phyloP scores from a whole-genome alignment of 805 yeast species.

The Cyberlindnera euphorbiiphila region DNA sequence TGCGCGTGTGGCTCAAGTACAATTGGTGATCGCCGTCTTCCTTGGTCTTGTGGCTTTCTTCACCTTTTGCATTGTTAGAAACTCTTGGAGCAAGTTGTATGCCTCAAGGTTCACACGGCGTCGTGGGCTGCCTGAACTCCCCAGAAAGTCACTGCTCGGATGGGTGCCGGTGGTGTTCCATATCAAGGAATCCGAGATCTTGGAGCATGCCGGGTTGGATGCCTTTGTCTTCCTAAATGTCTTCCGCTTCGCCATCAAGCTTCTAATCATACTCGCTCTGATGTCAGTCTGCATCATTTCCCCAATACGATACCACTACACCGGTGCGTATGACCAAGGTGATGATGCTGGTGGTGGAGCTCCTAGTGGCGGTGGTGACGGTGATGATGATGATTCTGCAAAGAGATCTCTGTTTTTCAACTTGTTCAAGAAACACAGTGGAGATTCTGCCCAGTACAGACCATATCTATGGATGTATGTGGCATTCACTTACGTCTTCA shows the following conservation, averaged over 20 bases:
- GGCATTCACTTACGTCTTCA: constrained; percentile 81
- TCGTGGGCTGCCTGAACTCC: constrained; percentile 55
- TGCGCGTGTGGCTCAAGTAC: constrained; percentile 66
- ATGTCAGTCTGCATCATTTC: constrained; percentile 74
- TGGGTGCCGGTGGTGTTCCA: constrained; percentile 71
- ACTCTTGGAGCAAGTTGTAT: constrained; percentile 75
- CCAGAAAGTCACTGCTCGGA: constrained; percentile 58
- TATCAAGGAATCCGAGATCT: constrained; percentile 69
- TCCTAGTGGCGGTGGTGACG: constrained; percentile 3
- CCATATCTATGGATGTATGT: constrained; percentile 83
- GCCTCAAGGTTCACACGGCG: constrained; percentile 62
- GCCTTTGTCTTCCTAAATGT: constrained; percentile 90
- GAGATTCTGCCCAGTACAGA: constrained; percentile 39
- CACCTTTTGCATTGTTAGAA: constrained; percentile 65
- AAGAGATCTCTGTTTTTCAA: constrained; percentile 37
- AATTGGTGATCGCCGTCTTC: constrained; percentile 61
- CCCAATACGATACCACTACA: constrained; percentile 78
- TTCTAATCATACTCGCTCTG: constrained; percentile 58
- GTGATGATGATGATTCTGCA: constrained; percentile 6
- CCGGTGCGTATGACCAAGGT: constrained; percentile 73
- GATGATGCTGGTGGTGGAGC: constrained; percentile 22
- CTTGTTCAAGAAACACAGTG: constrained; percentile 21
- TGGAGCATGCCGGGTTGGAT: constrained; percentile 90
- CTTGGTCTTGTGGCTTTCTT: constrained; percentile 68
- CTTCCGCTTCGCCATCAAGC: constrained; percentile 80